Percentiles rank a stretch among this genome's conserved stretches.
These are phyloP conservation scores for Phaseolus coccineus DNA, from an alignment of 331 rosid genomes.

Conservation along the genomic window DNA sequence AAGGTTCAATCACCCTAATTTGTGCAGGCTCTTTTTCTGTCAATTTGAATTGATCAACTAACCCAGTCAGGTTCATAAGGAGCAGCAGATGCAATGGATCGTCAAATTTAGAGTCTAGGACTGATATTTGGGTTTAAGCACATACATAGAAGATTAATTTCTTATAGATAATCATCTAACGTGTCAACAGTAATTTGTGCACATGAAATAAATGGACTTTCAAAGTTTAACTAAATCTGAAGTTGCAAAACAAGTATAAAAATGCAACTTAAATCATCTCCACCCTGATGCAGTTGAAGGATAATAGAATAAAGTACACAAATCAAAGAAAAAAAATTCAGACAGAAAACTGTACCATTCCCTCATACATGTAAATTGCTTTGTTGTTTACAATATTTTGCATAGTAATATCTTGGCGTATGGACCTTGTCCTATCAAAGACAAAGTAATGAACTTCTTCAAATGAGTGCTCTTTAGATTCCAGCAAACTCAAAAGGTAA, in stretches of 20 bases:
- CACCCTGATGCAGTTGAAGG: neutral
- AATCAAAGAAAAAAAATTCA: slow-evolving; percentile 8
- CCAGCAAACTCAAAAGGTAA: slow-evolving; percentile 66
- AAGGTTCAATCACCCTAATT: neutral
- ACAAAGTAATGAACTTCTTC: slow-evolving; percentile 87
- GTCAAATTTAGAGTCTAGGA: neutral
- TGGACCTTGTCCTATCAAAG: slow-evolving; percentile 93
- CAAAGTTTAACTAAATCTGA: slow-evolving; percentile 14
- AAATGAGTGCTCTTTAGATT: slow-evolving; percentile 66
- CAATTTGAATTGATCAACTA: slow-evolving; percentile 21
- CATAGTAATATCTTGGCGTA: slow-evolving; percentile 90
- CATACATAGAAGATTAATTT: slow-evolving; percentile 6
- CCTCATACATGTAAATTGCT: slow-evolving; percentile 73
- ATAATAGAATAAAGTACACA: slow-evolving; percentile 28
- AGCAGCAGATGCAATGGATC: slow-evolving; percentile 5
- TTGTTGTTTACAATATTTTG: slow-evolving; percentile 67
- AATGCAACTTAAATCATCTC: slow-evolving; percentile 14
- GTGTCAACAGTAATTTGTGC: neutral
- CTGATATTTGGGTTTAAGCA: slow-evolving; percentile 4
- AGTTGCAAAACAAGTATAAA: slow-evolving; percentile 24
- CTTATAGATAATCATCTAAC: neutral
- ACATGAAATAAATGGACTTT: neutral
- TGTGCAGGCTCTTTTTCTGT: neutral
- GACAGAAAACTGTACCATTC: slow-evolving; percentile 65
- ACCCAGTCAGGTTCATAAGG: slow-evolving; percentile 13